Evolutionary conservation across 192 early-diverging fungal species (phyloP), one percentile per base, ranked within the genome.

Genomic region (Chytriomyces confervae): DNA sequence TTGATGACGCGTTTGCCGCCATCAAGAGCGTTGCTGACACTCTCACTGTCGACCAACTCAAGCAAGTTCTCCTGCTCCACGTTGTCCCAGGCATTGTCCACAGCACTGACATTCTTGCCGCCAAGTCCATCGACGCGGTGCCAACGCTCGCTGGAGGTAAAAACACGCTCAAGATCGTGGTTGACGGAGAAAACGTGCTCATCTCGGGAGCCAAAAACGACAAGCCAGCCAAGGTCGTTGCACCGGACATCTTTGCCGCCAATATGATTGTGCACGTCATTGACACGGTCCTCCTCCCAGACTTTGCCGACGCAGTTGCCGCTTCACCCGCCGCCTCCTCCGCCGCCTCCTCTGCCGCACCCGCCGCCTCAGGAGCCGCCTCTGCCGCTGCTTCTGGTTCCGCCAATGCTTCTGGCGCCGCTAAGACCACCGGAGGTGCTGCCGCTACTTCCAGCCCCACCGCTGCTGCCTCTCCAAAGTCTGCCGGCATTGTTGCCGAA

Each of bases 191-290:
- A 29, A 72, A 63, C 46, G 80, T 84, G 46, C 24, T 66, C 36
- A 67, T 87, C 48, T 50, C 60, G 64, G 83, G 79, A 23, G 66
- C 72, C 50, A 85, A 80, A 24, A 81, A 85, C 77, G 66, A 45
- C 16, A 16, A 46, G 2, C 61, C 78, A 60, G 86, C 83, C 62
- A 84, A 45, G n/a, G 81, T 88, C 53, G 66, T 77, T 71, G 63
- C 64, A 24, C 76, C 84, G 45, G 83, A 88, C 61, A 73, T 86
- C 36, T 65, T 86, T n/a, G 50, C 79, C 61, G 49, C 60, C 46
- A 53, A 64, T 7, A 81, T 84, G 66, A 76, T 86, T 66, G 69
- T 86, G n/a, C 86, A 88, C 77, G 75, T 88, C 24, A 83, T 88
- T 48, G 86, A 88, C 79, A 74, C 76, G 9, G 86, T 87, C 23